Evolutionary conservation across 2,329 filamentous ascomycete species (phyloP), one percentile per base, ranked within the genome.

Genomic region (Colletotrichum salicis): DNA sequence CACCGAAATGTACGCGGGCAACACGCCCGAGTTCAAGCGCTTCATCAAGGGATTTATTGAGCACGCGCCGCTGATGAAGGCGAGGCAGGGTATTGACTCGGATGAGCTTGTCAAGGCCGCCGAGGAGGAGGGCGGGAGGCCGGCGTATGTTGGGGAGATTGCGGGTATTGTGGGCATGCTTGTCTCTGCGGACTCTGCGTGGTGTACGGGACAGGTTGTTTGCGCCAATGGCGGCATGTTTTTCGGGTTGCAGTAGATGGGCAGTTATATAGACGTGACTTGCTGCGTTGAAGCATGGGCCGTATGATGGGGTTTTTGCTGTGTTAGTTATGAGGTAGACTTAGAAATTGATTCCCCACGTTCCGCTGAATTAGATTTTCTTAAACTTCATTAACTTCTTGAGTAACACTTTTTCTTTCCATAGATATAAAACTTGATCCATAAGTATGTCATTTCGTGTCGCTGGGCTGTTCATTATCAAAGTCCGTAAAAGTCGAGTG

Each of bases 171-270:
- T 95, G 22, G 92, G 88, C 2, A 94, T 95, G 92, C 82, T 95
- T 27, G 94, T 92, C 78, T 87, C 88, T 5, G 85, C 86, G 6
- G 94, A 96, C 79, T 87, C 89, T n/a, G 88, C 85, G 8, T 96
- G 93, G 93, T 92, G 90, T 77, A 96, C 93, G 0, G 94, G 94
- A 1, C 92, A 92, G 80, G 92, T 95, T 29, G 88, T 96, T 4
- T 93, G 91, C 82, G 93, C 93, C 8, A 96, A 96, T 78, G 94
- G 94, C 1, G 94, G 94, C 7, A 91, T 94, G 89, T 64, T 84
- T 64, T 71, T 78, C 19, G 74, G 74, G 22, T 80, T 82, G 80
- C 80, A 79, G 63, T 75, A 73, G 54, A 48, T 2, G 13, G 56
- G 29, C 22, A 3, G 22, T 31, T 27, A 15, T 11, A 22, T 22